Percentiles rank a stretch among this genome's conserved stretches.
phyloP scores from a whole-genome alignment of 148 eudicot species.

The Camellia japonica region DNA sequence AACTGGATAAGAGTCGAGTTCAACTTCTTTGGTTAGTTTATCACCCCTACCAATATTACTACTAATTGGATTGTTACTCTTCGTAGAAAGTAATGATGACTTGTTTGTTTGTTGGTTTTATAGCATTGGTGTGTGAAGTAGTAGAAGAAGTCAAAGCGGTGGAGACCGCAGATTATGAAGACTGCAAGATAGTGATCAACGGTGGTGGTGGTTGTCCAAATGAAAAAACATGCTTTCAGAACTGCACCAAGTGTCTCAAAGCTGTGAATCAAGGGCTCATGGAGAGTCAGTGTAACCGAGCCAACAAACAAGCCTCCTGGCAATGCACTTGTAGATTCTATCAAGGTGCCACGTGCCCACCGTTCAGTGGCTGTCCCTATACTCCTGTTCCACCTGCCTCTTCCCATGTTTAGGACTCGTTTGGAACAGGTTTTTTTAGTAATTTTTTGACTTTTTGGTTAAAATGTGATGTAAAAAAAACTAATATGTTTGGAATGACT shows the following conservation, averaged over 20 bases:
- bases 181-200: not conserved
- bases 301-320: not conserved
- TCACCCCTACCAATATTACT: too few species aligned
- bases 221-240: not conserved
- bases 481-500: too few species aligned
- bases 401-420: too few species aligned
- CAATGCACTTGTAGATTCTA: not conserved
- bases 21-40: too few species aligned
- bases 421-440: too few species aligned
- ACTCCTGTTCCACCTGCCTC: not conserved
- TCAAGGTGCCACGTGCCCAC: not conserved
- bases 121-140: too few species aligned
- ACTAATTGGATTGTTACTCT: too few species aligned
- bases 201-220: not conserved
- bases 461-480: too few species aligned
- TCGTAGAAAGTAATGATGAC: too few species aligned
- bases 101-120: too few species aligned
- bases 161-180: not conserved
- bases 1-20: too few species aligned
- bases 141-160: not conserved
- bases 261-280: not conserved
- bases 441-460: too few species aligned
- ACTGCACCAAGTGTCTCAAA: not conserved
- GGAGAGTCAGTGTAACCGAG: not conserved
- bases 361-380: not conserved